These are phyloP conservation scores for Trichosporon coremiiforme DNA, from an alignment of 1,284 basidiomycete species.

Conservation along the genomic window DNA sequence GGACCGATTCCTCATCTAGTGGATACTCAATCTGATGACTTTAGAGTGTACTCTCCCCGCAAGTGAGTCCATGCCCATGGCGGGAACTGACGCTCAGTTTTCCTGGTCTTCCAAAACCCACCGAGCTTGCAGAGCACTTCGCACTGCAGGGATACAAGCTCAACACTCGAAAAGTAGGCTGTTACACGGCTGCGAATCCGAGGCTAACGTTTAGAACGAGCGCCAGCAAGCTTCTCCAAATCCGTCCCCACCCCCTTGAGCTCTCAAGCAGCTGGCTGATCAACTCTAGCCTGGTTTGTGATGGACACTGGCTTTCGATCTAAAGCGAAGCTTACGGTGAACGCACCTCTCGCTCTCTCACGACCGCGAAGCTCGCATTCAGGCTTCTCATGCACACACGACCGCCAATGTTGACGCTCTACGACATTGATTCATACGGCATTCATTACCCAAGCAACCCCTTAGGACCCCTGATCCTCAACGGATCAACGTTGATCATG, in stretches of 20 bases:
- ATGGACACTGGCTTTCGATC: background rate
- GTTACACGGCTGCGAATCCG: background rate
- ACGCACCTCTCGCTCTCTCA: background rate
- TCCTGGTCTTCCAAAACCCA: conserved; percentile 48
- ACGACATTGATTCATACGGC: background rate
- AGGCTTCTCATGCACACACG: background rate
- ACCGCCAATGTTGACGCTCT: conserved; percentile 2
- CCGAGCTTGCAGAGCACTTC: conserved; percentile 50
- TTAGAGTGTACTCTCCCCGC: conserved; percentile 50
- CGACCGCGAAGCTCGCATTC: background rate
- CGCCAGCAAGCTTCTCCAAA: conserved; percentile 3
- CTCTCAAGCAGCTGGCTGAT: background rate
- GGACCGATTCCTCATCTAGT: conserved; percentile 36
- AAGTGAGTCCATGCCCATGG: conserved; percentile 36
- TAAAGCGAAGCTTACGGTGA: background rate
- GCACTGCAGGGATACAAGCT: conserved; percentile 52
- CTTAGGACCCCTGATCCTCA: background rate
- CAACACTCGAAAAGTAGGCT: conserved; percentile 50
- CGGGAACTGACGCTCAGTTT: conserved; percentile 34
- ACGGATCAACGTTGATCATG: background rate
- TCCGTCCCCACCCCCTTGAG: background rate
- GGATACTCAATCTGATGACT: conserved; percentile 37
- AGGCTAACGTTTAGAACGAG: background rate
- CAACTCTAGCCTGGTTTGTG: background rate
- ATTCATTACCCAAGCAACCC: conserved; percentile 2